phyloP scores from a whole-genome alignment of 176 grass and related monocot genomes.

The Raddia distichophylla region DNA sequence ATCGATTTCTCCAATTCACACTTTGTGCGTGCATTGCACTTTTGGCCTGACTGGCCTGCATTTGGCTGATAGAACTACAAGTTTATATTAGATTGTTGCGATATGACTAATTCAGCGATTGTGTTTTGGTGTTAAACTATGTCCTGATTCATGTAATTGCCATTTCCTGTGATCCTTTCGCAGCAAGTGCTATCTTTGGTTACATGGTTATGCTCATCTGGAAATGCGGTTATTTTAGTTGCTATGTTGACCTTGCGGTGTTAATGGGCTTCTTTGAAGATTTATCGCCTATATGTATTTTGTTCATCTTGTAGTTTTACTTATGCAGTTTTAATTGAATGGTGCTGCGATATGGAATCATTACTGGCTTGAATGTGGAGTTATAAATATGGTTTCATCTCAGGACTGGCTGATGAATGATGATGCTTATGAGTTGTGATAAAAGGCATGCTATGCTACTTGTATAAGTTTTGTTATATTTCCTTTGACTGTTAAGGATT shows the following conservation, averaged over 20 bases:
- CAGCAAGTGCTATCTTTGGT: neutral
- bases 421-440: neutral
- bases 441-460: constrained; percentile 2
- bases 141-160: neutral
- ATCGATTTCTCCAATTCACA: too few species aligned
- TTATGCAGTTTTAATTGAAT: neutral
- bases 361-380: neutral
- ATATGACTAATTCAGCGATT: neutral
- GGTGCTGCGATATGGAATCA: neutral
- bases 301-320: neutral
- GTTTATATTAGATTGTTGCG: neutral
- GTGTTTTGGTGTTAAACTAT: neutral
- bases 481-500: neutral
- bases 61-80: too few species aligned
- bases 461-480: neutral
- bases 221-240: neutral
- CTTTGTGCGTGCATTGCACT: too few species aligned
- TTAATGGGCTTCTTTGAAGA: neutral
- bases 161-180: neutral
- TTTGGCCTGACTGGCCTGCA: too few species aligned
- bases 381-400: neutral
- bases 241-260: too few species aligned
- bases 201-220: neutral
- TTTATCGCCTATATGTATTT: neutral
- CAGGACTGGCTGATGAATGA: neutral